Evolutionary conservation across 1,284 basidiomycete species (phyloP).

Genomic region (Schizophyllum commune): DNA sequence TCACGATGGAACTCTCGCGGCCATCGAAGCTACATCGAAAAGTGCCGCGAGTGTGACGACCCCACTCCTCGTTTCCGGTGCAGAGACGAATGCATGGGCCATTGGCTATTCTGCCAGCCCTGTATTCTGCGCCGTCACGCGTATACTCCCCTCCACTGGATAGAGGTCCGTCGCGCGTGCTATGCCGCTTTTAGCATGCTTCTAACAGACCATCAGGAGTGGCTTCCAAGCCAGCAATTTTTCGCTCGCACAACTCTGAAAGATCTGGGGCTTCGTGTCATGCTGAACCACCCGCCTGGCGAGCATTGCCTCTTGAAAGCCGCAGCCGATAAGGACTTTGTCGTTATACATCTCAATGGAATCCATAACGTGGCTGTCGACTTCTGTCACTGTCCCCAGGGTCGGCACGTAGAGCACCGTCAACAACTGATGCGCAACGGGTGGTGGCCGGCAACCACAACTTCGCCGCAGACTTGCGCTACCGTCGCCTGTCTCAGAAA

Average conservation of each 20-base stretch:
- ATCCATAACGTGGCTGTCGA: conserved; percentile 22
- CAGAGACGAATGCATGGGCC: too few species aligned
- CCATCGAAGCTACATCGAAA: too few species aligned
- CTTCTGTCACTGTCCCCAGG: conserved; percentile 23
- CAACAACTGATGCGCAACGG: conserved; percentile 20
- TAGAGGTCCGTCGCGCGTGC: too few species aligned
- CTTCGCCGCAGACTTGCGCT: background rate
- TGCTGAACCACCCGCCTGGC: conserved; percentile 15
- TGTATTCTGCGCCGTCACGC: too few species aligned
- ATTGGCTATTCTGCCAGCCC: too few species aligned
- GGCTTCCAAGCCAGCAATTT: background rate
- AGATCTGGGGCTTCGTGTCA: conserved; percentile 17
- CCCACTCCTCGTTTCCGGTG: too few species aligned
- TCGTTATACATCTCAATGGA: conserved; percentile 22
- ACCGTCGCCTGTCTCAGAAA: conserved; percentile 10
- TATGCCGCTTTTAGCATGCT: too few species aligned
- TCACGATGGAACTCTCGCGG: too few species aligned
- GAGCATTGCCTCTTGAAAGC: conserved; percentile 6
- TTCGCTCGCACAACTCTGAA: too few species aligned
- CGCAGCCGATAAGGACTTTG: conserved; percentile 14
- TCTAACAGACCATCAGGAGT: too few species aligned
- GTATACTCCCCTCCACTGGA: too few species aligned
- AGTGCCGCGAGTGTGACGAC: too few species aligned
- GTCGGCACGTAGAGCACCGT: background rate
- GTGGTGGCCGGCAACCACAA: conserved; percentile 15